Evolutionary conservation across 2,329 filamentous ascomycete genomes (phyloP), one percentile per base, ranked within the genome.

Genomic region (Nannizzia gypsea): DNA sequence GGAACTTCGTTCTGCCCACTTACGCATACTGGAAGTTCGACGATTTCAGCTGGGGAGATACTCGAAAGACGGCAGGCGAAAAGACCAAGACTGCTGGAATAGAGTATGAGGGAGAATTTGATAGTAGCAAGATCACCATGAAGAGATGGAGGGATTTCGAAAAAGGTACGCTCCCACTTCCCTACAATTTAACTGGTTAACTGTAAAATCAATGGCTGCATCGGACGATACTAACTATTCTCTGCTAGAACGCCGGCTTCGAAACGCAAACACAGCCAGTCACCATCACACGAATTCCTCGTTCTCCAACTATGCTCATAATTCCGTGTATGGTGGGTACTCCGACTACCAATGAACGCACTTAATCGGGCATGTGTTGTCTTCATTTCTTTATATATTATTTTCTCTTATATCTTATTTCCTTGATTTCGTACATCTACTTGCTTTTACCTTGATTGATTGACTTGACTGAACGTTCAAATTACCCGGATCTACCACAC

Each of bases 1-100:
- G 93, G 93, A 99, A 99, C 75, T 96, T 99, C 72, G 81, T 99
- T 40, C 84, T 99, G 6, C 93, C 93, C 0, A 83, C 84, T 6
- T 99, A 99, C 71, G 88, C 93, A 2, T 99, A 92, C 80, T 99
- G 93, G 93, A 97, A 99, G 77, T 99, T 99, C 72, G 93, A 99
- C 72, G 93, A 99, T 78, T 99, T 99, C 80, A 95, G 89, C 60
- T 99, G 93, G 93, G 93, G 93, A 69, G 95, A 99, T 64, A 99
- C 93, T 59, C 85, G 93, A 63, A 95, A 97, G 83, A 96, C 92
- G 44, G 89, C 86, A 0, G 91, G 91, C 28, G 92, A 96, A 70
- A 89, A 88, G 77, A 86, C 83, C 13, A 91, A 92, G 79, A 93
- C 92, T 76, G 88, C 82, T 1, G 89, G 89, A 34, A 85, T 90